A percentile compares a stretch with the other conserved stretches of the same genome.
Conservation (phyloP, 1,139 yeast genomes). For the Sugiyamaella paludigena region DNA sequence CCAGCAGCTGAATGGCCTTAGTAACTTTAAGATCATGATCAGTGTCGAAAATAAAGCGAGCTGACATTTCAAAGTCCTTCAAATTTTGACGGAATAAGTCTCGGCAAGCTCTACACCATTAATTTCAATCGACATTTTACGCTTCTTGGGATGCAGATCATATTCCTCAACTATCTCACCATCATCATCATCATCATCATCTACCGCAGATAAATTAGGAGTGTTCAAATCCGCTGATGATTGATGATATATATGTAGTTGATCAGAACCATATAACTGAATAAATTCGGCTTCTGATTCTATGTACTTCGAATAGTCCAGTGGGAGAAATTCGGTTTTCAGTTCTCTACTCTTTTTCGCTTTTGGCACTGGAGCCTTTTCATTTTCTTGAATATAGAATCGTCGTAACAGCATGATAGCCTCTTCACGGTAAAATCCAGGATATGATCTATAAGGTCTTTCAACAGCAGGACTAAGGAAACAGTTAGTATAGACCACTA, state of each 20-base stretch:
- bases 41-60: too few relatives aligned
- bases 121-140: constrained; percentile 23
- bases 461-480: constrained; percentile 36
- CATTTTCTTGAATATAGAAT: constrained; percentile 83
- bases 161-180: constrained; percentile 8
- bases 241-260: constrained; percentile 35
- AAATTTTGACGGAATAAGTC: constrained; percentile 15
- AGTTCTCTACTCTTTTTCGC: constrained; percentile 72
- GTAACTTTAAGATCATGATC: too few relatives aligned
- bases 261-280: constrained; percentile 49
- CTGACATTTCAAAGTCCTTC: too few relatives aligned
- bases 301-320: constrained; percentile 51
- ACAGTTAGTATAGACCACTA: too few relatives aligned
- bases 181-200: constrained; percentile 8
- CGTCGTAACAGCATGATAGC: constrained; percentile 76
- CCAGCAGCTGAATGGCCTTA: too few relatives aligned
- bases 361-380: constrained; percentile 78
- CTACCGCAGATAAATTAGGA: not conserved
- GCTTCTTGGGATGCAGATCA: constrained; percentile 18
- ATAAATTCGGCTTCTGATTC: constrained; percentile 45
- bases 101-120: constrained; percentile 15
- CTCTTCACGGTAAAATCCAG: constrained; percentile 78
- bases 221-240: not conserved
- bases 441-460: constrained; percentile 55
- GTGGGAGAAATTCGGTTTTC: constrained; percentile 61